Evolutionary conservation across 2,329 filamentous ascomycete species (phyloP), one percentile per base, ranked within the genome.

Genomic region (Seiridium unicorne): DNA sequence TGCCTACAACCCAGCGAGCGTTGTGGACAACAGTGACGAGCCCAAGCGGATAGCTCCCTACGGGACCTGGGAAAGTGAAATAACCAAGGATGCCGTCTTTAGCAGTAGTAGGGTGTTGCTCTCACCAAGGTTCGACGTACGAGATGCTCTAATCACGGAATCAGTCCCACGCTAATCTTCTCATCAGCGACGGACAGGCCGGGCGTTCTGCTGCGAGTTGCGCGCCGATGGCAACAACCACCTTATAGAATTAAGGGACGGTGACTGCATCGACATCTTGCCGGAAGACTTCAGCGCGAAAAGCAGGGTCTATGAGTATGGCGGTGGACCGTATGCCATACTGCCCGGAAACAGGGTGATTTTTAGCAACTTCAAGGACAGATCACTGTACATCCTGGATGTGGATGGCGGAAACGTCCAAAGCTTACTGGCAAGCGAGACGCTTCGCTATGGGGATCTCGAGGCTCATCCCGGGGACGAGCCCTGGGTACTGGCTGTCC

Each of bases 221-320:
- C 71, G 71, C 9, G 62, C 71, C 11, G 73, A 77, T 46, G 82
- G 81, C 5, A 73, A 77, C 13, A 75, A 66, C 40, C 74, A 73
- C 13, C 80, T 85, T 44, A 72, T 83, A 6, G 76, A 82, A 65
- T 66, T 79, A 35, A 67, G 68, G 9, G 60, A 69, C 2, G 67
- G 71, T 7, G 67, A 69, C 3, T 64, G 66, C 11, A 72, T 69
- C 32, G 75, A 82, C 35, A 66, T 82, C 1, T 70, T 85, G 9
- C 79, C 81, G 0, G 65, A 65, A 3, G 68, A 76, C 0, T 79
- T 78, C 63, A 80, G 74, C 61, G 80, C 76, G 4, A 69, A 72
- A 49, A 81, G 78, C 34, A 73, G 68, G 1, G 77, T 84, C 13
- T 82, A 85, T 61, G 82, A 83, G 62, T 84, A 85, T 56, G 83